phyloP scores from a whole-genome alignment of 106 monocot genomes.

The Hemerocallis citrina region DNA sequence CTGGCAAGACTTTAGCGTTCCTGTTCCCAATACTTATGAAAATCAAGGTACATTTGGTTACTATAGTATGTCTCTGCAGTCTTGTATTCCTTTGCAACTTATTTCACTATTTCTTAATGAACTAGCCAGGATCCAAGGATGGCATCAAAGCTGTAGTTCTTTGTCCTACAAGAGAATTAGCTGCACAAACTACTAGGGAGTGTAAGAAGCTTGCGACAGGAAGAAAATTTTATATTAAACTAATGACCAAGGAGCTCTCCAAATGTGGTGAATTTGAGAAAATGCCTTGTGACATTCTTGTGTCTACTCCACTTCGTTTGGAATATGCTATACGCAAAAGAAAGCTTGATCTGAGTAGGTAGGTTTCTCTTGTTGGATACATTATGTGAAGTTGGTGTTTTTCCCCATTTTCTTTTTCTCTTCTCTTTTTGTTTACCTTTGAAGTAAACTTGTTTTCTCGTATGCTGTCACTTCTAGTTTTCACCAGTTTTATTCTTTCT shows the following conservation, averaged over 20 bases:
- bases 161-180: conserved; percentile 96
- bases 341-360: conserved; percentile 93
- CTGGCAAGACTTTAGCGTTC: conserved; percentile 98
- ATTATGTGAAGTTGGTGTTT: too few relatives aligned
- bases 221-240: conserved; percentile 72
- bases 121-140: conserved; percentile 80
- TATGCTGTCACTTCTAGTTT: too few relatives aligned
- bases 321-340: conserved; percentile 69
- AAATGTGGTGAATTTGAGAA: conserved; percentile 72
- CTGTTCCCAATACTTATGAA: conserved; percentile 85
- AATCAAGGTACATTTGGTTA: conserved; percentile 65
- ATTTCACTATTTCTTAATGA: conserved; percentile 15
- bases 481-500: too few relatives aligned
- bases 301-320: conserved; percentile 91
- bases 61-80: neutral
- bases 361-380: conserved; percentile 2
- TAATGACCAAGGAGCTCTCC: conserved; percentile 94
- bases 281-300: conserved; percentile 74
- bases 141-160: conserved; percentile 83
- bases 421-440: too few relatives aligned
- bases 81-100: neutral
- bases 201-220: conserved; percentile 88
- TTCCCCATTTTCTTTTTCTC: neutral
- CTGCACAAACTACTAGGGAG: conserved; percentile 83
- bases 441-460: too few relatives aligned